phyloP scores from a whole-genome alignment of 2,329 filamentous ascomycete species.

The Cytospora paraplurivora region DNA sequence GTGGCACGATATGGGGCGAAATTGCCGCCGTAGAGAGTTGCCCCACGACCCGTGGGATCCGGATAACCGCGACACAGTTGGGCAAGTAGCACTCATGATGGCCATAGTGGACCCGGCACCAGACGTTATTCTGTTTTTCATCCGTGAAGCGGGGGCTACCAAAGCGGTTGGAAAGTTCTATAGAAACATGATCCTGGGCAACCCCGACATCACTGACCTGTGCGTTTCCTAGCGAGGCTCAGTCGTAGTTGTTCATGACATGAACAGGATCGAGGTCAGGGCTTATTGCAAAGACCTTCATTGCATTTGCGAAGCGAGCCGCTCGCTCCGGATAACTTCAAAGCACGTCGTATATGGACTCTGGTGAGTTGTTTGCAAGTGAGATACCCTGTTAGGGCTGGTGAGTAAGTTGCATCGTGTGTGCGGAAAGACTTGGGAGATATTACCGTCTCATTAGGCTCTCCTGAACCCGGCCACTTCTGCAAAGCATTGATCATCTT shows the following conservation, averaged over 20 bases:
- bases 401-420: neutral
- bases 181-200: constrained; percentile 29
- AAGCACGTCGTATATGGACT: constrained; percentile 30
- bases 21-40: no score
- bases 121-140: no score
- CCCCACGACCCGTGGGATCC: no score
- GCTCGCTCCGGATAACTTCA: constrained; percentile 19
- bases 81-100: no score
- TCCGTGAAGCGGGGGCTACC: neutral
- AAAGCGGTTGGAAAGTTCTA: constrained; percentile 32
- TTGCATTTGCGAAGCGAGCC: constrained; percentile 26
- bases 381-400: constrained; percentile 27
- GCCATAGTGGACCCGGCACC: no score
- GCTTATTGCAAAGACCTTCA: constrained; percentile 30
- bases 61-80: no score
- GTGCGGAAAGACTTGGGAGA: neutral
- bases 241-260: constrained; percentile 33
- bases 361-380: constrained; percentile 27
- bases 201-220: constrained; percentile 33
- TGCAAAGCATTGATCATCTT: constrained; percentile 32
- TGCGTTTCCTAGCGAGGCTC: constrained; percentile 32
- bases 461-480: constrained; percentile 33
- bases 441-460: constrained; percentile 30
- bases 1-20: no score
- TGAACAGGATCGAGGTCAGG: constrained; percentile 25